Evolutionary conservation across 2,329 filamentous ascomycete genomes (phyloP).

Genomic region (Fusarium sacchari): DNA sequence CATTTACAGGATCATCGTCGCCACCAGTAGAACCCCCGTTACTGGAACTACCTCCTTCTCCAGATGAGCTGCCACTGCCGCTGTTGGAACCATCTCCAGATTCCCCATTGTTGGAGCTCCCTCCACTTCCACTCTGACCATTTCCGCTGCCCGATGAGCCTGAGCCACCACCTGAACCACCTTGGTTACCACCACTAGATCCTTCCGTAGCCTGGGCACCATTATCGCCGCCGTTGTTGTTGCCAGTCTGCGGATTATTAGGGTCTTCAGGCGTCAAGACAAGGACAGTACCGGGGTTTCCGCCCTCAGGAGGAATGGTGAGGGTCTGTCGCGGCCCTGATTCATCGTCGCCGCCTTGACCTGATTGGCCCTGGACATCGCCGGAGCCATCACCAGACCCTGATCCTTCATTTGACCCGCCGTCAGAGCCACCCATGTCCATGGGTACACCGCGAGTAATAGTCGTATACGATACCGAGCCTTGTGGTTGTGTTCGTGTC

Average conservation of each 20-base stretch:
- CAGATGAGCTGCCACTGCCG: neutral
- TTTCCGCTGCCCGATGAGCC: neutral
- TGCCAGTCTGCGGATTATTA: neutral
- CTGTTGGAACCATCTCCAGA: neutral
- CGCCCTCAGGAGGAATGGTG: slow-evolving; percentile 16
- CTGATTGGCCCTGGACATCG: neutral
- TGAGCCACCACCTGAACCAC: neutral
- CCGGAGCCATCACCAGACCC: neutral
- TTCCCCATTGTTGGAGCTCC: neutral
- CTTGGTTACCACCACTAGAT: neutral
- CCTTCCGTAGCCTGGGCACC: neutral
- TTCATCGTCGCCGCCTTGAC: neutral
- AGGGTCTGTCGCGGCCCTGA: slow-evolving; percentile 7
- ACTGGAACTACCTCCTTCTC: neutral
- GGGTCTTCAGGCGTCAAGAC: neutral
- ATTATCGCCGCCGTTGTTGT: neutral
- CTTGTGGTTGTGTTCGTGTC: neutral
- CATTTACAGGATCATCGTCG: accelerated
- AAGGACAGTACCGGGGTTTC: slow-evolving; percentile 21
- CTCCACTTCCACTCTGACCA: neutral
- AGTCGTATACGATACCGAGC: slow-evolving; percentile 13
- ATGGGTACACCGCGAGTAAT: slow-evolving; percentile 10
- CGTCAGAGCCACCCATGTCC: neutral
- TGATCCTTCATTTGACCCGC: neutral
- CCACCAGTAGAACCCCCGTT: neutral